Evolutionary conservation across 768 basidiomycete species (phyloP).

Genomic region (Mycena crocata): DNA sequence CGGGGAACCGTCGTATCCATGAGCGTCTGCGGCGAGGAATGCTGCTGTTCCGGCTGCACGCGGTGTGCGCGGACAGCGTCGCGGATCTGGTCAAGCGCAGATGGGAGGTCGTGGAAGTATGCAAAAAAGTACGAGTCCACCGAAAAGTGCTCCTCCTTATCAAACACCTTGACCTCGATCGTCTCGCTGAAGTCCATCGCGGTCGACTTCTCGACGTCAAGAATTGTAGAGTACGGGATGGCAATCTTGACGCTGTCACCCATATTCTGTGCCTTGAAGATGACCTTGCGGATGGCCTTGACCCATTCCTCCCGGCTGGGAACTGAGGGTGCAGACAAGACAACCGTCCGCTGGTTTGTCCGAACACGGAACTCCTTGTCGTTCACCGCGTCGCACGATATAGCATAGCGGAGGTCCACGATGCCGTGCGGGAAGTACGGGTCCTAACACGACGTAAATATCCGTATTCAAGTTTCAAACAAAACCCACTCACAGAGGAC

Average conservation of each 20-base stretch:
- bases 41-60: constrained; percentile 46
- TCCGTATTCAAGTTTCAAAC: constrained; percentile 33
- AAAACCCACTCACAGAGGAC: constrained; percentile 70
- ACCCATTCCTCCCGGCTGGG: constrained; percentile 96
- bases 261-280: constrained; percentile 96
- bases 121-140: constrained; percentile 95
- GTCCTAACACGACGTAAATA: constrained; percentile 63
- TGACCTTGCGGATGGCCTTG: constrained; percentile 92
- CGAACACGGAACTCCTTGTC: constrained; percentile 86
- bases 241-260: constrained; percentile 98
- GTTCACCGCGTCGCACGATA: constrained; percentile 83
- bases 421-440: constrained; percentile 98
- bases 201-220: constrained; percentile 89
- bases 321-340: constrained; percentile 80
- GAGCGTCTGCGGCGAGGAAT: constrained; percentile 51
- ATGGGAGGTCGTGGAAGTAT: constrained; percentile 87
- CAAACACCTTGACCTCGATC: constrained; percentile 92
- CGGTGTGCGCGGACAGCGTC: constrained; percentile 75
- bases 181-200: constrained; percentile 97
- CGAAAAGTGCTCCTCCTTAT: constrained; percentile 82
- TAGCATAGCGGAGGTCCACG: constrained; percentile 93
- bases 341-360: constrained; percentile 82
- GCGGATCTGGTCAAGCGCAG: constrained; percentile 84
- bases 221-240: constrained; percentile 89
- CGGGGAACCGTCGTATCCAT: constrained; percentile 72